Conservation (phyloP, 306 rosid genomes). For the Cucurbita ficifolia region DNA sequence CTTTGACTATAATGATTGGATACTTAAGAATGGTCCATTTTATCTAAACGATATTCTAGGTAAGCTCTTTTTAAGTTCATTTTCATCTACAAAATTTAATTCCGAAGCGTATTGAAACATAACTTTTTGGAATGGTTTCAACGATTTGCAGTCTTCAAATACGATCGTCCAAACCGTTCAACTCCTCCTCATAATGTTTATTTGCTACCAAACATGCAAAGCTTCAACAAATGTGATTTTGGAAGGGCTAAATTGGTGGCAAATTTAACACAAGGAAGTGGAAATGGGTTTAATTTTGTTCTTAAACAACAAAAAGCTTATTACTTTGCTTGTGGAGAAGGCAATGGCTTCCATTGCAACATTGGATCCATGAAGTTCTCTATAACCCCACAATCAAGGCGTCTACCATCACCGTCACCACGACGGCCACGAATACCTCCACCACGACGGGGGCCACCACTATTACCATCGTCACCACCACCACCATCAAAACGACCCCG, state of each 20-base stretch:
- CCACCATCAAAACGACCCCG: too few relatives aligned
- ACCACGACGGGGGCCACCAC: background rate
- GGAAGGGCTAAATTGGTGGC: slow-evolving; percentile 25
- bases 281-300: slow-evolving; percentile 30
- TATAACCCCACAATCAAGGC: slow-evolving; percentile 21
- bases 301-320: slow-evolving; percentile 36
- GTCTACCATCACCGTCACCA: background rate
- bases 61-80: background rate
- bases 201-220: slow-evolving; percentile 13
- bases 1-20: slow-evolving; percentile 41
- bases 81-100: background rate
- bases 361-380: slow-evolving; percentile 50
- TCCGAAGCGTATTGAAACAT: background rate
- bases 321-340: slow-evolving; percentile 48
- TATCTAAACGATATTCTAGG: slow-evolving; percentile 51
- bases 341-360: slow-evolving; percentile 43
- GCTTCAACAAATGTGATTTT: slow-evolving; percentile 42
- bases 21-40: slow-evolving; percentile 30
- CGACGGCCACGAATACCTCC: background rate
- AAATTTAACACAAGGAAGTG: slow-evolving; percentile 28
- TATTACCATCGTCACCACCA: too few relatives aligned
- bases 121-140: background rate
- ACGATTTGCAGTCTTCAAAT: slow-evolving; percentile 47
- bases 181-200: slow-evolving; percentile 30
- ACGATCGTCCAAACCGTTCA: slow-evolving; percentile 33